phyloP scores from a whole-genome alignment of 2,329 filamentous ascomycete species.

The Bipolaris sorokiniana region DNA sequence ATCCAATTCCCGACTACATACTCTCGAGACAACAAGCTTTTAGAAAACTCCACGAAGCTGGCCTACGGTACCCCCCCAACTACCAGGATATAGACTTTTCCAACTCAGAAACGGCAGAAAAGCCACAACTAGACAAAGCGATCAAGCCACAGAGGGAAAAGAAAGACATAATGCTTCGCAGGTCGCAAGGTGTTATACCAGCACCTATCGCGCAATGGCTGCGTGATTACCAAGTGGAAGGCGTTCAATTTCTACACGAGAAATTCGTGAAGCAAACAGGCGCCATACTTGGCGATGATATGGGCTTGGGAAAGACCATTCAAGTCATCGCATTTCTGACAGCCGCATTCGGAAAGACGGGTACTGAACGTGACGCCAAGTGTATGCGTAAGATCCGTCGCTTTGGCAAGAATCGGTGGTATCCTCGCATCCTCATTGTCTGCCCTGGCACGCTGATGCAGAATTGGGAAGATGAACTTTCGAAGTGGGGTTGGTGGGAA shows the following conservation, averaged over 20 bases:
- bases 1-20: conserved; percentile 58
- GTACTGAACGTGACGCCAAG: conserved; percentile 82
- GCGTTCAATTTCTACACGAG: conserved; percentile 83
- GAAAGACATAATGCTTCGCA: conserved; percentile 74
- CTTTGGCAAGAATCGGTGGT: conserved; percentile 68
- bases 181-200: conserved; percentile 81
- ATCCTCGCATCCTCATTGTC: conserved; percentile 81
- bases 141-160: conserved; percentile 72
- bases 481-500: conserved; percentile 96
- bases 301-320: conserved; percentile 96
- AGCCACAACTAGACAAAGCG: conserved; percentile 67
- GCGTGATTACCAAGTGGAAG: conserved; percentile 87
- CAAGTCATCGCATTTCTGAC: conserved; percentile 93
- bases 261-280: conserved; percentile 91
- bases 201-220: conserved; percentile 90
- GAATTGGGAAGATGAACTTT: conserved; percentile 89
- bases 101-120: conserved; percentile 71
- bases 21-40: conserved; percentile 68
- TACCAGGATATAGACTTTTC: conserved; percentile 79
- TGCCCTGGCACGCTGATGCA: conserved; percentile 87
- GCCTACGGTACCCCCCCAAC: conserved; percentile 76
- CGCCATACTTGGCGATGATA: conserved; percentile 91
- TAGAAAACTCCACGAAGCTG: conserved; percentile 70
- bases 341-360: conserved; percentile 91
- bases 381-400: conserved; percentile 85